Evolutionary conservation across 2,329 filamentous ascomycete genomes (phyloP), one percentile per base, ranked within the genome.

Genomic region (Elsinoe ampelina): DNA sequence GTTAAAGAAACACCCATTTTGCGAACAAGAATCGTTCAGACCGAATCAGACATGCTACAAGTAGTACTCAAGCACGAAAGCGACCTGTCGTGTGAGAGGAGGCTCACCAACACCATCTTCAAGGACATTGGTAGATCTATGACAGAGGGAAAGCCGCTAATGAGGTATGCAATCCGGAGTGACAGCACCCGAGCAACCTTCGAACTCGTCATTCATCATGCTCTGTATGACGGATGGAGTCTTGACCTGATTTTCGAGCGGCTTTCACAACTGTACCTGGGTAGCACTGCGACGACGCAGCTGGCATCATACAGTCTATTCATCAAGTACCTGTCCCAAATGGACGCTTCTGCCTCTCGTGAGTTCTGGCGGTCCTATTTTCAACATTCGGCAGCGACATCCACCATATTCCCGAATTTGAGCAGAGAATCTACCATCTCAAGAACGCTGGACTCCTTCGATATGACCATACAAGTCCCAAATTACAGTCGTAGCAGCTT

Each of bases 201-300:
- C n/a, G 38, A 43, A 39, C 26, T 43, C 15, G 12, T 11, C 8
- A 35, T 55, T 15, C 52, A 55, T 41, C 52, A 55, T 20, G 52
- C 52, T 15, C 10, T 55, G 8, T 55, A 26, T 38, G 52, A 55
- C 17, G 52, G 52, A 13, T 55, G 52, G 52, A 55, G 52, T 26
- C 26, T 55, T 2, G 20, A 19, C 3, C 8, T 55, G 12, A n/a
- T 55, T 10, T 2, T 43, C 4, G 36, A 55, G 8, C 20, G 35
- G 15, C 15, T 55, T 12, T 17, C 38, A 1, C 3, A 41, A 1
- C 11, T 41, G 13, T 55, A 55, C 22, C 19, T 34, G 11, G 11
- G n/a, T 8, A 34, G 15, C 11, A 32, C 22, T 4, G 4, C 19
- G 8, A 22, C 35, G 38, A 7, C 13, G 19, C 22, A 5, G 13